Percentiles rank a stretch among this genome's conserved stretches.
Evolutionary conservation across 352 stramenopile genomes (phyloP).

Genomic region (Pelagophyceae sp.): DNA sequence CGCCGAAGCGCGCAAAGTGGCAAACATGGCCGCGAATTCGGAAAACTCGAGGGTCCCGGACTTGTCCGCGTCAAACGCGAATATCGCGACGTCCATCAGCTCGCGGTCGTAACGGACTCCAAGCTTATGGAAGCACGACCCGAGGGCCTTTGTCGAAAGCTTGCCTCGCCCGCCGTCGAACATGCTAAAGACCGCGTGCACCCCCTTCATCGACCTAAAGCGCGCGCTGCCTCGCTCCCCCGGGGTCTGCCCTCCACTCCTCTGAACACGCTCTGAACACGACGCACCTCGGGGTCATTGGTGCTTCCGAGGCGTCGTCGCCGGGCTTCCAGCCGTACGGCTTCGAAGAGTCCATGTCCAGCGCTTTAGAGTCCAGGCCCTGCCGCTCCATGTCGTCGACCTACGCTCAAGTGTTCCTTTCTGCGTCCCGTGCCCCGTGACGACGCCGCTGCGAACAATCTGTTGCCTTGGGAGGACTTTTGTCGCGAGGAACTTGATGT

Average conservation of each 20-base stretch:
- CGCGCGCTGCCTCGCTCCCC: too few relatives aligned
- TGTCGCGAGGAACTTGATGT: not conserved
- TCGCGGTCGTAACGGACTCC: not conserved
- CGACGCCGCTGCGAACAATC: not conserved
- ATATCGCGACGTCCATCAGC: not conserved
- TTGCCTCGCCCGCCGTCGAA: not conserved
- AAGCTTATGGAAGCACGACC: conserved; percentile 2
- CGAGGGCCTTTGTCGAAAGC: not conserved
- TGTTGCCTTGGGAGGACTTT: not conserved
- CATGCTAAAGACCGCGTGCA: not conserved
- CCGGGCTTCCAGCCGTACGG: not conserved
- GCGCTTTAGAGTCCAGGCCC: not conserved
- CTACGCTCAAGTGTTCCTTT: too few relatives aligned
- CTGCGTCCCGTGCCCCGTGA: too few relatives aligned
- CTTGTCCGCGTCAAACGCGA: not conserved
- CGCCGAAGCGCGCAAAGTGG: not conserved
- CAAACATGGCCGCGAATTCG: conserved; percentile 9
- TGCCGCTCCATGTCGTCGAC: not conserved
- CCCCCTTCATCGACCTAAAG: too few relatives aligned
- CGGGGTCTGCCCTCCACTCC: too few relatives aligned
- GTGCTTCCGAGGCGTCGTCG: not conserved
- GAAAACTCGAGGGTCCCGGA: not conserved
- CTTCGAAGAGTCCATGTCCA: not conserved
- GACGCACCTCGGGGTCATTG: not conserved
- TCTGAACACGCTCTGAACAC: too few relatives aligned